Percentiles rank a stretch among this genome's conserved stretches.
Conservation (phyloP, 2,329 filamentous ascomycete genomes). For the Neobulgaria alba region DNA sequence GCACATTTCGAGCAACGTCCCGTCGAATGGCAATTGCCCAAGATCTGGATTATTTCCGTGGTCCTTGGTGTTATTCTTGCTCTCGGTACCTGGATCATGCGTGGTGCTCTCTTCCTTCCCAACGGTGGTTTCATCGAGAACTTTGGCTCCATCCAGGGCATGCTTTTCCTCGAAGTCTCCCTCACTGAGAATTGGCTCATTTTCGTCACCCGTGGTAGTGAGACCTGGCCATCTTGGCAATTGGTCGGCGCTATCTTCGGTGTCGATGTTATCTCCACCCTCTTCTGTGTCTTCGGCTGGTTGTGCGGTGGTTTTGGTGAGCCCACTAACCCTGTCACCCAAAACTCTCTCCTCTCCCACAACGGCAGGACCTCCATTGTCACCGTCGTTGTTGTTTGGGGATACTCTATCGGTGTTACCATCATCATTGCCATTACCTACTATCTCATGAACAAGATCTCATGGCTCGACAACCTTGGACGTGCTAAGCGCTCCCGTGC, state of each 20-base stretch:
- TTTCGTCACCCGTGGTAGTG: conserved; percentile 65
- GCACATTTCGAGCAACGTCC: conserved; percentile 67
- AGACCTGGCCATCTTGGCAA: conserved; percentile 69
- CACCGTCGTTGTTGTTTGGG: conserved; percentile 57
- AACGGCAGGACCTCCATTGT: conserved; percentile 42
- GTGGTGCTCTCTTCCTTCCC: conserved; percentile 58
- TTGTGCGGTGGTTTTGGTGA: conserved; percentile 44
- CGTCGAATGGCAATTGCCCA: conserved; percentile 73
- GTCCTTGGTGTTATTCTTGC: conserved; percentile 61
- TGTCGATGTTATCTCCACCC: conserved; percentile 62
- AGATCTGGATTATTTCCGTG: conserved; percentile 71
- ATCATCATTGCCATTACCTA: conserved; percentile 60
- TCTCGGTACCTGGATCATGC: conserved; percentile 63
- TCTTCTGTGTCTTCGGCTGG: conserved; percentile 72
- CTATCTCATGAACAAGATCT: conserved; percentile 50
- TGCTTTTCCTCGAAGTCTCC: conserved; percentile 65
- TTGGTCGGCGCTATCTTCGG: conserved; percentile 61
- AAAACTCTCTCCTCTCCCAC: conserved; percentile 29
- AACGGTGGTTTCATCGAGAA: conserved; percentile 68
- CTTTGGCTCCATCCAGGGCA: conserved; percentile 66
- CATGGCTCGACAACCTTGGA: conserved; percentile 52
- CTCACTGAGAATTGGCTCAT: conserved; percentile 73
- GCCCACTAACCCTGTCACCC: conserved; percentile 28
- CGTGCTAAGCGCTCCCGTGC: conserved; percentile 52
- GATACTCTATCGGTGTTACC: conserved; percentile 56